Evolutionary conservation across 1,284 basidiomycete genomes (phyloP).

Genomic region (Moesziomyces sp.): DNA sequence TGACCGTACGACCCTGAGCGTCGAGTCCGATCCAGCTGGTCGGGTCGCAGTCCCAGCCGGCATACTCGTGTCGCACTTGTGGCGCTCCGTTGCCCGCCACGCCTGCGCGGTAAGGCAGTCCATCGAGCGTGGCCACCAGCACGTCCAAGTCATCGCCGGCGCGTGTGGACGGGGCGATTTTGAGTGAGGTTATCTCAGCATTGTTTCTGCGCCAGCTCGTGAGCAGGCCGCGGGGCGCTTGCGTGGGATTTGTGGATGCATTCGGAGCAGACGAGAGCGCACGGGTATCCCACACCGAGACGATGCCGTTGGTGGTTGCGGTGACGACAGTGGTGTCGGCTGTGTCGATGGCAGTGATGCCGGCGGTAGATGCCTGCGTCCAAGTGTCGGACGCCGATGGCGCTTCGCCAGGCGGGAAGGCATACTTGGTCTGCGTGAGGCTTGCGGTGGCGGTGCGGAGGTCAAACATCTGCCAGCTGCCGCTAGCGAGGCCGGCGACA

Average conservation of each 20-base stretch:
- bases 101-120: slow-evolving; percentile 47
- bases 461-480: slow-evolving; percentile 74
- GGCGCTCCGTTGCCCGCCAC: slow-evolving; percentile 1
- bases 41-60: slow-evolving; percentile 56
- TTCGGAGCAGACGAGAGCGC: slow-evolving; percentile 61
- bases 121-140: slow-evolving; percentile 53
- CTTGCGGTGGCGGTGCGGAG: slow-evolving; percentile 71
- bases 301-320: slow-evolving; percentile 75
- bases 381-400: slow-evolving; percentile 71
- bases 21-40: slow-evolving; percentile 37
- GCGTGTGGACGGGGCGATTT: slow-evolving; percentile 2
- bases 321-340: slow-evolving; percentile 72
- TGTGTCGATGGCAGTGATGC: slow-evolving; percentile 42
- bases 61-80: slow-evolving; percentile 43
- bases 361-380: slow-evolving; percentile 71
- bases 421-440: slow-evolving; percentile 69
- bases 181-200: slow-evolving; percentile 16
- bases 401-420: slow-evolving; percentile 45
- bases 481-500: slow-evolving; percentile 73
- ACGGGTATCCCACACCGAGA: slow-evolving; percentile 74
- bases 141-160: slow-evolving; percentile 3
- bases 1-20: slow-evolving; percentile 12
- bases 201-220: slow-evolving; percentile 36
- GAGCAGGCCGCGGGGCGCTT: slow-evolving; percentile 18
- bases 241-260: background rate